Evolutionary conservation across 306 rosid species (phyloP), one percentile per base, ranked within the genome.

Genomic region (Fragaria iinumae): DNA sequence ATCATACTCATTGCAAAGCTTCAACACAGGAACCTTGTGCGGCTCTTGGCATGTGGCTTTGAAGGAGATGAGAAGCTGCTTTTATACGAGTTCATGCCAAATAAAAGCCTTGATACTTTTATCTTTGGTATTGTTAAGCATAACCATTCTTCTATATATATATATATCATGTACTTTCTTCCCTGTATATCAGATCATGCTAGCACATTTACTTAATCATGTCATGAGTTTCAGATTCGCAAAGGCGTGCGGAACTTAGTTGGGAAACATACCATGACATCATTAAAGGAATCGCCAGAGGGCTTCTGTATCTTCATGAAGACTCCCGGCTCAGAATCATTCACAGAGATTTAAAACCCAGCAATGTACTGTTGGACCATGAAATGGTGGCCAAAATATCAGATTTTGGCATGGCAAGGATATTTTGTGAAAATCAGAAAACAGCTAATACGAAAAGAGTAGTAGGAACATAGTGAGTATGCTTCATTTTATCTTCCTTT

Each of bases 21-120:
- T 73, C 93, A 91, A 71, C 93, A 87, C 32, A 85, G 77, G 68
- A 91, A 90, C 82, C 85, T 91, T 44, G 90, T 88, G 73, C 86
- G 85, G 82, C 84, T 92, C n/a, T 63, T 92, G 65, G 93, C 96
- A 4, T 92, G 85, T 64, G 73, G 84, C 73, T 41, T 88, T 38
- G 91, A 90, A 43, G 89, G 74, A 80, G 86, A 91, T 2, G 96
- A 89, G 77, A 87, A 83, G 80, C 50, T 88, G 23, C 89, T 87
- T 36, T 53, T 90, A 32, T 90, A 90, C 55, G 97, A 92, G 71
- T 86, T 79, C 82, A 82, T 88, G 86, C 87, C 90, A 73, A 89
- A 91, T 74, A 83, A 77, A 81, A 89, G 93, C 77, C 92, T 91
- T 48, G 93, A 87, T 74, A 25, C 39, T 48, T 80, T 86, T 72